Conservation (phyloP, 805 yeast genomes). For the Barnettozyma sp. region DNA sequence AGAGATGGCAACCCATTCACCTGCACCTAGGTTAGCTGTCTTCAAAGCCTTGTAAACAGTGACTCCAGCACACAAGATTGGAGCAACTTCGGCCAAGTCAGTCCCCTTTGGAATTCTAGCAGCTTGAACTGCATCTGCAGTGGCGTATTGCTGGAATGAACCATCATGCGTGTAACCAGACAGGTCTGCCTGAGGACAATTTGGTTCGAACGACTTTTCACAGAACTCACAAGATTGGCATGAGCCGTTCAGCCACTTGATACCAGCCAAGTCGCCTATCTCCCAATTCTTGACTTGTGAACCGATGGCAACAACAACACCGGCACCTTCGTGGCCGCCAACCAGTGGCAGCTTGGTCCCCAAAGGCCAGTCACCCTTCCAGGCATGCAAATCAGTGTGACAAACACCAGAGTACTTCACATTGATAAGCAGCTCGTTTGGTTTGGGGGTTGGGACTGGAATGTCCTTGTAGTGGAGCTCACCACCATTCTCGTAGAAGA, state of each 20-base stretch:
- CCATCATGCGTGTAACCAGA: constrained; percentile 60
- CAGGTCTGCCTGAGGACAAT: constrained; percentile 63
- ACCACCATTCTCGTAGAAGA: constrained; percentile 45
- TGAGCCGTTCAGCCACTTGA: constrained; percentile 64
- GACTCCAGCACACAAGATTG: constrained; percentile 44
- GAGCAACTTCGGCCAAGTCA: constrained; percentile 50
- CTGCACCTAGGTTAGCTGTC: constrained; percentile 49
- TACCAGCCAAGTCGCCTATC: constrained; percentile 60
- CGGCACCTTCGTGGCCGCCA: constrained; percentile 74
- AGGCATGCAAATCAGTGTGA: constrained; percentile 62
- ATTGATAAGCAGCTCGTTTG: constrained; percentile 49
- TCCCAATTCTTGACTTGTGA: constrained; percentile 51
- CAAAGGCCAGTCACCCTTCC: constrained; percentile 54
- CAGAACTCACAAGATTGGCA: constrained; percentile 62
- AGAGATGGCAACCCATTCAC: constrained; percentile 69
- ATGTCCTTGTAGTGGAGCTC: constrained; percentile 41
- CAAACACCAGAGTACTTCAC: constrained; percentile 61
- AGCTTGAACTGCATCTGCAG: constrained; percentile 60
- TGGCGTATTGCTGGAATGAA: constrained; percentile 52
- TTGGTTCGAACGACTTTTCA: constrained; percentile 50
- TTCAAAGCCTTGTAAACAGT: constrained; percentile 62
- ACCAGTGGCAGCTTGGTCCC: constrained; percentile 52
- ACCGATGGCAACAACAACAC: constrained; percentile 60
- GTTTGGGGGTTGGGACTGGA: constrained; percentile 49
- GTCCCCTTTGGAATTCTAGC: constrained; percentile 50